Conservation (phyloP, 2,329 filamentous ascomycete species). For the Pezicula radicicola region DNA sequence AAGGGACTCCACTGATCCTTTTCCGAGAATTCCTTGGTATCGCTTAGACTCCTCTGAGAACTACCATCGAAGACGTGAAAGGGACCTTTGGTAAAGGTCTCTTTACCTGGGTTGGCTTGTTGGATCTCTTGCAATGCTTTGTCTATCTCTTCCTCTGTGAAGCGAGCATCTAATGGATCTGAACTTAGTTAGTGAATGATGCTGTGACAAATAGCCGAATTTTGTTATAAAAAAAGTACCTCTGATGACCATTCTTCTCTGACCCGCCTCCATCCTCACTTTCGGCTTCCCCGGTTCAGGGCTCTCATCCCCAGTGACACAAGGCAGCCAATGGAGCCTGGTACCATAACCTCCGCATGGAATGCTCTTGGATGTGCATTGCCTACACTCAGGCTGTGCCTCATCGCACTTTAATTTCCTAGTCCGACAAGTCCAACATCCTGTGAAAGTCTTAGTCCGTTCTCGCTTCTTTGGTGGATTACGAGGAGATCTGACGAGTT, state of each 20-base stretch:
- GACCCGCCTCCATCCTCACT: neutral
- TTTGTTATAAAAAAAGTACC: neutral
- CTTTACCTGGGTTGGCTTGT: neutral
- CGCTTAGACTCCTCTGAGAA: no score
- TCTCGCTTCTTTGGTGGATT: conserved; percentile 55
- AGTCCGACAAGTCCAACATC: conserved; percentile 32
- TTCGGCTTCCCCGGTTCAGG: neutral
- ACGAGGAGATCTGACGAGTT: neutral
- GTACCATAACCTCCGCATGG: conserved; percentile 13
- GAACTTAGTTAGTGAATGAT: no score
- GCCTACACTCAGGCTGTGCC: conserved; percentile 26
- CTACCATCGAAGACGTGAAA: neutral
- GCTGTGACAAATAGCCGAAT: no score
- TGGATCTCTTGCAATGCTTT: neutral
- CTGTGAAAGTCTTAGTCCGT: conserved; percentile 23
- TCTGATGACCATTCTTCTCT: neutral
- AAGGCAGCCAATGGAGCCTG: neutral
- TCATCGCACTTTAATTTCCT: conserved; percentile 7
- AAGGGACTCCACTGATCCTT: neutral
- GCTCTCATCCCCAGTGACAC: neutral
- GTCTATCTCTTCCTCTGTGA: conserved; percentile 1
- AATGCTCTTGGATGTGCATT: conserved; percentile 28
- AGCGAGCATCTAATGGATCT: neutral
- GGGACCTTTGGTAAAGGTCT: neutral
- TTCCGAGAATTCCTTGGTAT: neutral